Base-by-base conservation (phyloP, 192 early-diverging fungal species). In the Rhizoclosmatium globosum region DNA sequence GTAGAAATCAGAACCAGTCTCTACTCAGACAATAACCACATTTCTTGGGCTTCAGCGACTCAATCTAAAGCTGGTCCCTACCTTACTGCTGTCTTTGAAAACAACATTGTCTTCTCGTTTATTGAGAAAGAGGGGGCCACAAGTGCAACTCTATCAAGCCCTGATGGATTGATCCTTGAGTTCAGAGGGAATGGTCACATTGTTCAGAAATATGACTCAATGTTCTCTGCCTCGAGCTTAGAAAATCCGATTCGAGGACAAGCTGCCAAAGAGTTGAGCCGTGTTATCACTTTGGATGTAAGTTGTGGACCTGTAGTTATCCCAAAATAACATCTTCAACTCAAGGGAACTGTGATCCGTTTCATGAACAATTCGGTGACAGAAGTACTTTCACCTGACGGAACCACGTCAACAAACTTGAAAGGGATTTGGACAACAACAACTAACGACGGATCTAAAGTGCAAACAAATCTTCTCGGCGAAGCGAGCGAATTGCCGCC, bases 301-400 rank as follows among this genome's bases (percentile, higher is more conserved):
- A 71, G 75, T 43, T 47, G 46, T 41, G 31, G 31, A 31, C 0
- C 31, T 31, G 31, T 31, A 31, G 31, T 31, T 31, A 31, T 31
- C 31, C 31, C 31, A 31, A 31, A 31, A 31, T 31, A 31, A 31
- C 31, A 31, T 31, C 31, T 31, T 31, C 31, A 31, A 31, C 31
- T 31, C 31, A 60, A 86, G 85, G 85, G 85, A 47, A 74, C 74
- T 6, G 76, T 86, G 6, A 79, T 83, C 11, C 48, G 73, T 47
- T 82, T 81, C 58, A 61, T 86, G n/a, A 41, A 21, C 43, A 70
- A 69, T 56, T 17, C 23, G 2, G 21, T 38, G 7, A 72, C 59
- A 19, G 72, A 83, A 66, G 59, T 82, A 11, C 56, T 81, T 0
- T 76, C 71, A 42, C 68, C 80, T 15, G 69, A 79, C 77, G 85